Evolutionary conservation across 345 rosid genomes (phyloP), one percentile per base, ranked within the genome.

Genomic region (Pistacia atlantica): DNA sequence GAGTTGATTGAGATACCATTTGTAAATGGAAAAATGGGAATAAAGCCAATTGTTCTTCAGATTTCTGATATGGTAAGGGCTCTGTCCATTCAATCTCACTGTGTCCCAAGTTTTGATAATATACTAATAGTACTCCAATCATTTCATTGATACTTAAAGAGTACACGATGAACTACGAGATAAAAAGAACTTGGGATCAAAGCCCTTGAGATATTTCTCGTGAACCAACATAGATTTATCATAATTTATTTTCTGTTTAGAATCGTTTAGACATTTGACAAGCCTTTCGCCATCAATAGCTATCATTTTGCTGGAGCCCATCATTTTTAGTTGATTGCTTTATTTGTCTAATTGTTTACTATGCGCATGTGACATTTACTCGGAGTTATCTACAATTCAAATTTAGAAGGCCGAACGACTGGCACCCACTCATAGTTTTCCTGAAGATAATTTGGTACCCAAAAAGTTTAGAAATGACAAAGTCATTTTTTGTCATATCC

Each of bases 341-440:
- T 48, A 35, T 61, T 31, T 51, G 49, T 49, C 61, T 35, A 2
- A 31, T 31, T 31, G 4, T 33, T 48, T 16, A 49, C 58, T 31
- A 9, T 73, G 18, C 35, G 48, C 68, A 31, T 73, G 76, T 46
- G 75, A 46, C 18, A 17, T 58, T 16, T 12, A 6, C 75, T 28
- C 22, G 25, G 66, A 16, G 59, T 31, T 52, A 3, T 5, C 38
- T 69, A 2, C 7, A 13, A 28, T 25, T 8, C 73, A 16, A 69
- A 17, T 37, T 48, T 22, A 22, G 0, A 22, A 22, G 25, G 25
- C 25, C 25, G 25, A 22, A 22, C 25, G 25, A 22, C 25, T 22
- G 25, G 25, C 25, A 22, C 25, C 25, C 25, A 22, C 25, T 22
- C 25, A 22, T 22, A 22, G 25, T 22, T 22, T 22, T 22, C 25